Base-by-base conservation (phyloP, 1,284 basidiomycete genomes). In the Apiotrichum siamense region DNA sequence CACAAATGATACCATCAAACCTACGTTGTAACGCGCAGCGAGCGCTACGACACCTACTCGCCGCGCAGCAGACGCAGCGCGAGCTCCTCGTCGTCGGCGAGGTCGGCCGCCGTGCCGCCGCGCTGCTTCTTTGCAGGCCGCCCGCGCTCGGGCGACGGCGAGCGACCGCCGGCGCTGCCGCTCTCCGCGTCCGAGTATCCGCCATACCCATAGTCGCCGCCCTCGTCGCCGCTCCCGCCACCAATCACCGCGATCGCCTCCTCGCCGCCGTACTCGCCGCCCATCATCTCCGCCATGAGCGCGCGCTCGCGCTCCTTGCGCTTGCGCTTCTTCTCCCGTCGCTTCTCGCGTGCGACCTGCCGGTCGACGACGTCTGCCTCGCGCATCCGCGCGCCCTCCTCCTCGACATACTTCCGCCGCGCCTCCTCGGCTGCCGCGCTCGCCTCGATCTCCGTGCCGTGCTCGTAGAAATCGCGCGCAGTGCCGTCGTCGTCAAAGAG, bases 401-500 rank as follows among this genome's bases (percentile, higher is more conserved):
- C 78, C 69, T 83, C 81, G 38, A 85, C 84, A 72, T 86, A 93
- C 67, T 76, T 75, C 63, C 77, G 76, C 21, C 85, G 84, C 46
- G 81, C 86, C 60, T 79, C 82, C 66, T 80, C 80, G 42, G 80
- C 86, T 49, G 82, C 85, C 33, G 79, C 80, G 50, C 79, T 71
- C 52, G 81, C 81, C 25, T 86, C 83, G 17, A 83, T 83, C 59
- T 84, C 83, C 42, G 81, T 78, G 23, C 70, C 68, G 75, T 86
- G 80, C 77, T 87, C 88, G 69, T 90, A 93, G 40, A 88, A 71
- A 64, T 88, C 83, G 68, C 87, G 87, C 44, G 83, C 79, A 20
- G 79, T 77, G 15, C 88, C 96, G 40, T 84, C 85, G 39, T 91
- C 89, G 67, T 89, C 93, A 67, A 88, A 97, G 18, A 92, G 76